Percentiles rank a stretch among this genome's conserved stretches.
Conservation (phyloP, 306 rosid genomes). For the Erythrophleum fordii region DNA sequence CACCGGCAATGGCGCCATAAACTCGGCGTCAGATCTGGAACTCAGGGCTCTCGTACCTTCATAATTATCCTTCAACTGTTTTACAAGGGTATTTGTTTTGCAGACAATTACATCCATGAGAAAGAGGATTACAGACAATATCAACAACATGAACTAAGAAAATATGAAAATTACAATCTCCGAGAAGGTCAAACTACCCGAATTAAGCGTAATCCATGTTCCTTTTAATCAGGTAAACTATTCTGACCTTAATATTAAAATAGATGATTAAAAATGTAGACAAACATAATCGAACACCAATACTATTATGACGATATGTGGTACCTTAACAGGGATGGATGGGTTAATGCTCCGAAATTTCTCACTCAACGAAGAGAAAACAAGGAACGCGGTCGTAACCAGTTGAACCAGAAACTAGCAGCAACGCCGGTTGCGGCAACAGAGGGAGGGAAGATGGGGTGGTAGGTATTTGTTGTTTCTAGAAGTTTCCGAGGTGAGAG, state of each 20-base stretch:
- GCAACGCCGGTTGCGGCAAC: constrained; percentile 11
- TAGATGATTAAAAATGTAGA: neutral
- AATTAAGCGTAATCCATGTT: neutral
- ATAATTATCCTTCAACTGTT: neutral
- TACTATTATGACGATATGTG: neutral
- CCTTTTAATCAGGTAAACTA: neutral
- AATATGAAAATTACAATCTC: neutral
- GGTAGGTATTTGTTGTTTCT: constrained; percentile 60
- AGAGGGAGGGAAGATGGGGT: constrained; percentile 7
- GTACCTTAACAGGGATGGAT: constrained; percentile 35
- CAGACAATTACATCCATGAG: neutral
- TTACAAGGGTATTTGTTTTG: neutral
- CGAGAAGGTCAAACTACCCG: neutral
- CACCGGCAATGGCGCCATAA: constrained; percentile 70
- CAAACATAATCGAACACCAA: neutral
- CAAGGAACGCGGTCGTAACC: neutral
- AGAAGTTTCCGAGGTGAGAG: constrained; percentile 70
- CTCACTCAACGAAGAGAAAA: constrained; percentile 13
- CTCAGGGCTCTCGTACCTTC: neutral
- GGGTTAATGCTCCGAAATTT: constrained; percentile 12
- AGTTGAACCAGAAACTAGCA: constrained; percentile 2
- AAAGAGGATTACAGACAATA: neutral
- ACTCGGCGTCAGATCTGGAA: constrained; percentile 57
- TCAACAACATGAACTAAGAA: neutral
- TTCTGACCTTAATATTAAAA: neutral